Evolutionary conservation across 2,329 filamentous ascomycete species (phyloP), one percentile per base, ranked within the genome.

Genomic region (Phyllosticta citribraziliensis): DNA sequence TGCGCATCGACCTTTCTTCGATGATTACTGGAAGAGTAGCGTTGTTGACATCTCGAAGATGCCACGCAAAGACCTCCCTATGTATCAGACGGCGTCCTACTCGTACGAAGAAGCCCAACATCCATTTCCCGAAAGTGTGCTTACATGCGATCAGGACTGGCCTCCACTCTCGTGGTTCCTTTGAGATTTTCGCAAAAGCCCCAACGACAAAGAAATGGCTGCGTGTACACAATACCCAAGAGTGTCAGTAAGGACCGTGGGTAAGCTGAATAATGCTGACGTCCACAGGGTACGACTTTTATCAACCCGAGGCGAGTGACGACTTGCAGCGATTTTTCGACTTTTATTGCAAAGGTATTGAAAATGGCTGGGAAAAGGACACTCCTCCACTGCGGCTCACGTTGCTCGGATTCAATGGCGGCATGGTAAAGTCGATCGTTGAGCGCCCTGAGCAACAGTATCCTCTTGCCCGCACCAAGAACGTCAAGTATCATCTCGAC

Each of bases 321-420:
- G 65, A 69, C 19, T 57, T 68, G 2, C 62, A 65, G 4, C 62
- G 52, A 6, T 82, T 78, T 67, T 81, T 81, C 59, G 78, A 81
- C 58, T 67, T 65, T 2, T 82, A 76, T 61, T 68, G 80, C 17
- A 77, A 75, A 33, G 74, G 69, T 0, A 67, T 70, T 0, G 62
- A 76, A 0, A 82, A 81, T 58, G 75, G 67, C n/a, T 81, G 77
- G 77, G 75, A 79, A 62, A 70, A 73, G 55, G 33, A 40, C 11
- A 82, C 78, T 0, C 77, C 79, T 0, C 70, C 69, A 25, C 75
- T 81, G 1, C 73, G 79, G 3, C 75, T 72, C 68, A 72, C 77
- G 0, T 67, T 73, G 0, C 66, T 80, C 2, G 64, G 65, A 11
- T 68, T 67, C 54, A 56, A n/a, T 14, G 60, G 51, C 11, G 57